These are phyloP conservation scores for Emmonsiellopsis sp. DNA, from an alignment of 2,329 filamentous ascomycete species.

Conservation along the genomic window DNA sequence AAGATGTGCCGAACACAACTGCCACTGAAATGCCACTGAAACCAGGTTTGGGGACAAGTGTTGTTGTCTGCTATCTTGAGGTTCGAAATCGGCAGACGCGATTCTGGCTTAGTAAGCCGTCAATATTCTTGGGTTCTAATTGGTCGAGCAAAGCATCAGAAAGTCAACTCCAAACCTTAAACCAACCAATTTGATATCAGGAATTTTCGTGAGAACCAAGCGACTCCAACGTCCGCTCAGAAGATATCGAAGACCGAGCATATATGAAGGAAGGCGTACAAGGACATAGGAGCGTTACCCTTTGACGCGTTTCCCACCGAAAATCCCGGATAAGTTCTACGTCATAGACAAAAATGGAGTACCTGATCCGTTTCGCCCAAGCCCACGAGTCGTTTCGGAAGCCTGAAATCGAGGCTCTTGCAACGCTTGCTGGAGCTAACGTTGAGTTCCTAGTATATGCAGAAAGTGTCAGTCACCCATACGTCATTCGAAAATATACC, in stretches of 20 bases:
- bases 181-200: neutral
- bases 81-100: too few species aligned
- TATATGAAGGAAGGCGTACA: neutral
- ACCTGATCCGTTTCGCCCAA: slow-evolving; percentile 82
- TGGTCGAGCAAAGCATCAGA: neutral
- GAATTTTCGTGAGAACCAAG: neutral
- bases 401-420: slow-evolving; percentile 74
- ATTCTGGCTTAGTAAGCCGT: neutral
- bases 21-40: too few species aligned
- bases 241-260: too few species aligned
- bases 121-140: neutral
- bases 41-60: too few species aligned
- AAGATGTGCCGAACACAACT: too few species aligned
- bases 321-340: neutral
- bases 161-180: neutral
- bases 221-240: neutral
- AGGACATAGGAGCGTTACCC: neutral
- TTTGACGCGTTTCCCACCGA: too few species aligned
- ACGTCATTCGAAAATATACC: neutral
- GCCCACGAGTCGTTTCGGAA: slow-evolving; percentile 82
- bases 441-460: slow-evolving; percentile 66
- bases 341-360: slow-evolving; percentile 47
- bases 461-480: neutral
- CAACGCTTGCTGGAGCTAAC: slow-evolving; percentile 55
- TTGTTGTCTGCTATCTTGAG: too few species aligned